Evolutionary conservation across 164 flowering plant genomes (phyloP).

Genomic region (Liquidambar formosana): DNA sequence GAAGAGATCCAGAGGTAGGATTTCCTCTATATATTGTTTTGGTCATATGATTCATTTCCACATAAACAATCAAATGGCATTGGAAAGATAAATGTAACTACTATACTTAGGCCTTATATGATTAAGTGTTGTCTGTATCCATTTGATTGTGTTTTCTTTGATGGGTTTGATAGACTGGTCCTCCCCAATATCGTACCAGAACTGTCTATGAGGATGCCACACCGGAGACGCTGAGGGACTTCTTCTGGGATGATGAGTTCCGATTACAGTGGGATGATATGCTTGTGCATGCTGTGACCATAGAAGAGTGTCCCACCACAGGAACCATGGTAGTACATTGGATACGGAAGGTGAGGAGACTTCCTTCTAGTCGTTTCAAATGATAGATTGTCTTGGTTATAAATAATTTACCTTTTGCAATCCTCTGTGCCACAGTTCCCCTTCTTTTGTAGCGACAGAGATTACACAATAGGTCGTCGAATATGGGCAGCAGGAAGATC

Average conservation of each 20-base stretch:
- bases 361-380: slow-evolving; percentile 1
- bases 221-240: slow-evolving; percentile 72
- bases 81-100: too few relatives aligned
- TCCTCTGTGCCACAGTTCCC: slow-evolving; percentile 57
- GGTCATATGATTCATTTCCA: too few relatives aligned
- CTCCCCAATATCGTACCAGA: slow-evolving; percentile 73
- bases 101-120: too few relatives aligned
- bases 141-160: slow-evolving; percentile 6
- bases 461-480: slow-evolving; percentile 70
- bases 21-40: background rate
- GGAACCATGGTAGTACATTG: slow-evolving; percentile 84
- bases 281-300: slow-evolving; percentile 46
- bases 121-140: too few relatives aligned
- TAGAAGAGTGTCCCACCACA: slow-evolving; percentile 60
- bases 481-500: slow-evolving; percentile 60
- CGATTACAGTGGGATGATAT: slow-evolving; percentile 77
- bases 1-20: slow-evolving; percentile 68
- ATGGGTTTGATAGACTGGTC: slow-evolving; percentile 50
- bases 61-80: too few relatives aligned
- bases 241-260: slow-evolving; percentile 86
- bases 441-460: slow-evolving; percentile 75
- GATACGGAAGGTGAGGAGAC: slow-evolving; percentile 61
- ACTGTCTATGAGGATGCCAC: slow-evolving; percentile 70
- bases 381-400: slow-evolving; percentile 10
- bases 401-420: slow-evolving; percentile 9